These are phyloP conservation scores for Russula compacta DNA, from an alignment of 768 basidiomycete species.

Conservation along the genomic window DNA sequence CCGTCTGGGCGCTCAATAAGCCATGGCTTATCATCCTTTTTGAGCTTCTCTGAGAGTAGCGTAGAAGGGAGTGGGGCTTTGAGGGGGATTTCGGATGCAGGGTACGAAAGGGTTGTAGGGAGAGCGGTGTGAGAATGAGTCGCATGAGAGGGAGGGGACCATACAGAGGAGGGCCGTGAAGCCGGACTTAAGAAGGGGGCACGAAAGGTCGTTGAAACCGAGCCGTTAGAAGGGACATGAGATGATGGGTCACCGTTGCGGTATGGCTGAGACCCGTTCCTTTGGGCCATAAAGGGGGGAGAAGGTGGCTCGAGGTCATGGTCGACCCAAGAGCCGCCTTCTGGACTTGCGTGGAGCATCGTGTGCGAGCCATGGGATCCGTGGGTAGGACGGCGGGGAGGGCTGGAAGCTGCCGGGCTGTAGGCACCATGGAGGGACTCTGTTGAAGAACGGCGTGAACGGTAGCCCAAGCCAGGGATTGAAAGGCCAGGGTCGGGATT, in stretches of 20 bases:
- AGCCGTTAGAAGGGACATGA: background rate
- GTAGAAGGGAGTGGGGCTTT: slow-evolving; percentile 34
- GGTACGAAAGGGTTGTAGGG: slow-evolving; percentile 1
- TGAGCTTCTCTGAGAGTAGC: slow-evolving; percentile 43
- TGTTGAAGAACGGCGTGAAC: slow-evolving; percentile 33
- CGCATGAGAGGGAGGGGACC: slow-evolving; percentile 48
- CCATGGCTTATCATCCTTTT: slow-evolving; percentile 43
- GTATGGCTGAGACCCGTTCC: background rate
- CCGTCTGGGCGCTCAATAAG: slow-evolving; percentile 31
- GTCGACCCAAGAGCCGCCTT: slow-evolving; percentile 9
- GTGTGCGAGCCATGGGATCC: slow-evolving; percentile 22
- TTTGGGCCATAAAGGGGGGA: slow-evolving; percentile 17
- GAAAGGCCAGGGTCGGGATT: slow-evolving; percentile 52
- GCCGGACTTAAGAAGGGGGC: slow-evolving; percentile 63
- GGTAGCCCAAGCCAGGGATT: slow-evolving; percentile 28
- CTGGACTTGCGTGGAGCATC: slow-evolving; percentile 24
- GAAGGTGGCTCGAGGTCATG: slow-evolving; percentile 12
- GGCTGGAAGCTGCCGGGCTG: slow-evolving; percentile 9
- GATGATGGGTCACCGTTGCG: background rate
- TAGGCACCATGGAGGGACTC: slow-evolving; percentile 27
- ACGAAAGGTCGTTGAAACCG: slow-evolving; percentile 35
- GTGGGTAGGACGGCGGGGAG: slow-evolving; percentile 22
- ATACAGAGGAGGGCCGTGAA: slow-evolving; percentile 54
- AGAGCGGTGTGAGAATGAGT: slow-evolving; percentile 22
- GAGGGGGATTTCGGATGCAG: slow-evolving; percentile 11